Evolutionary conservation across 139 green algal genomes (phyloP).

Genomic region (Picochlorum sp.): DNA sequence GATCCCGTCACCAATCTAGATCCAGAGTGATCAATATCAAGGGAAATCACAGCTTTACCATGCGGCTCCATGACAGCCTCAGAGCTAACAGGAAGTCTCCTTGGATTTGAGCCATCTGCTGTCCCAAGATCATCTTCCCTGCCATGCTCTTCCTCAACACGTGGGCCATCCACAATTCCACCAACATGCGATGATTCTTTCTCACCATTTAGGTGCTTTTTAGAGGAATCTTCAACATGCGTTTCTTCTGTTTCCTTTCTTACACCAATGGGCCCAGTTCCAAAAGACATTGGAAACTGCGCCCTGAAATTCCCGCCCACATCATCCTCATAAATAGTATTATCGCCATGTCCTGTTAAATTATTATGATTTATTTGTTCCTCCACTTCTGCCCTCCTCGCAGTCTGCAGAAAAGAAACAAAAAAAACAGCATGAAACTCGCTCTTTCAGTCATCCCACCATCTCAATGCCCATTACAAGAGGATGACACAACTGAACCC

Average conservation of each 20-base stretch:
- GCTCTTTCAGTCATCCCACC: too few species aligned
- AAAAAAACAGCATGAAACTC: too few species aligned
- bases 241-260: background rate
- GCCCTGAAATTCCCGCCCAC: too few species aligned
- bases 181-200: too few species aligned
- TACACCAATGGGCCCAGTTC: conserved; percentile 26
- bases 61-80: conserved; percentile 15
- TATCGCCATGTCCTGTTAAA: too few species aligned
- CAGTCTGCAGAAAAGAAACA: background rate
- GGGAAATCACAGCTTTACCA: conserved; percentile 48
- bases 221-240: too few species aligned
- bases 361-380: conserved; percentile 24
- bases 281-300: conserved; percentile 40
- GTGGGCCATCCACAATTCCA: too few species aligned
- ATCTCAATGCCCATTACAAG: too few species aligned
- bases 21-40: conserved; percentile 71
- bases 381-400: conserved; percentile 17
- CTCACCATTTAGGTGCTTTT: too few species aligned
- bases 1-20: conserved; percentile 59
- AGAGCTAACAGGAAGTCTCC: background rate
- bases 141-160: background rate
- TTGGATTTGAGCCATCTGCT: background rate
- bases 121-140: background rate
- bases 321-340: background rate
- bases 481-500: too few species aligned